Conservation (phyloP, 169 alveolate species). For the Plasmodium sp. region DNA sequence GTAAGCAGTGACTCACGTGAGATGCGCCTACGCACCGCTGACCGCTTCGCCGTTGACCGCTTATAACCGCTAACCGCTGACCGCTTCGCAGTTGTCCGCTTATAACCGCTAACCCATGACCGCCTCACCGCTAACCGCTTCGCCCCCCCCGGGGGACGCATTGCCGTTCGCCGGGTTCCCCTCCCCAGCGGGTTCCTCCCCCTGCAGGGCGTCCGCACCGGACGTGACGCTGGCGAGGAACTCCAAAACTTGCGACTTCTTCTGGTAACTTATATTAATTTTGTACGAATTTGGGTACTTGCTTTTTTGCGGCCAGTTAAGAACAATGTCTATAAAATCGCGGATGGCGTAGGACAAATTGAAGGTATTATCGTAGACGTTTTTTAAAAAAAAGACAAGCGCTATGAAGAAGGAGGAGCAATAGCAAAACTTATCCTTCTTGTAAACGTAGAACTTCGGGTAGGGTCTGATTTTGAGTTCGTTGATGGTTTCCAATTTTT, state of each 20-base stretch:
- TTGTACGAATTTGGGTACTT: conserved; percentile 38
- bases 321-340: conserved; percentile 55
- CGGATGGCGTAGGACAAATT: conserved; percentile 57
- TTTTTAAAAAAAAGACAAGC: conserved; percentile 45
- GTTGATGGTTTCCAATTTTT: conserved; percentile 84
- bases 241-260: conserved; percentile 44
- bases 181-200: background rate
- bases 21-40: background rate
- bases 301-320: conserved; percentile 61
- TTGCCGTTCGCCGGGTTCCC: background rate
- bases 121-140: background rate
- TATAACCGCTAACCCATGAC: too few relatives aligned
- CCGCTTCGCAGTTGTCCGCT: too few relatives aligned
- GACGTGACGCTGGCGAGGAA: conserved; percentile 15
- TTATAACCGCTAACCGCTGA: too few relatives aligned
- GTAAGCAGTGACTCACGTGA: background rate
- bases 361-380: conserved; percentile 53
- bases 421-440: conserved; percentile 30
- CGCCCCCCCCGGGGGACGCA: background rate
- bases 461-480: conserved; percentile 87
- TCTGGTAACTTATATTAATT: conserved; percentile 64
- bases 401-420: conserved; percentile 66
- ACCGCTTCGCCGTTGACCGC: background rate
- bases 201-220: background rate
- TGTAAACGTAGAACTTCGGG: conserved; percentile 76